Percentiles rank a stretch among this genome's conserved stretches.
phyloP scores from a whole-genome alignment of 352 stramenopile genomes.

The Peronospora destructor region DNA sequence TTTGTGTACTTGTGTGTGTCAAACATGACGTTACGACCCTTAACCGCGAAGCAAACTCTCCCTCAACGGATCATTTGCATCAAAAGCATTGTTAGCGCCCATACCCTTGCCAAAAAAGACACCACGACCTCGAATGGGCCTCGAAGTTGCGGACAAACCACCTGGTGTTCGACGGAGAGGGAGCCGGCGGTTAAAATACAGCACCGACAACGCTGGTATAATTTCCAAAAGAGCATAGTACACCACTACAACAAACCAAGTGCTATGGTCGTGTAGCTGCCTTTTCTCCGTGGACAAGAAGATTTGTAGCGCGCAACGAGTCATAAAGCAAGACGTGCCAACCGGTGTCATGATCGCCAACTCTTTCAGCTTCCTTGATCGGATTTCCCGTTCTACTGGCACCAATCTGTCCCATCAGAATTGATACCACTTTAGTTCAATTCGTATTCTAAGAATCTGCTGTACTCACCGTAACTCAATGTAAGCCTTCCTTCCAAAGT shows the following conservation, averaged over 20 bases:
- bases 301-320: constrained; percentile 61
- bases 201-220: constrained; percentile 59
- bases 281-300: constrained; percentile 58
- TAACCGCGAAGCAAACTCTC: constrained; percentile 45
- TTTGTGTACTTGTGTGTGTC: background rate
- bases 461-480: constrained; percentile 54
- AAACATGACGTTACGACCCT: background rate
- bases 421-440: background rate
- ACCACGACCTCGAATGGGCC: constrained; percentile 33
- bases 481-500: constrained; percentile 76
- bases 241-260: constrained; percentile 73
- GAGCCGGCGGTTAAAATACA: constrained; percentile 82
- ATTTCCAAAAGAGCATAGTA: constrained; percentile 82
- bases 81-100: constrained; percentile 13
- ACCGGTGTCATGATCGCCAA: constrained; percentile 73
- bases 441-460: background rate
- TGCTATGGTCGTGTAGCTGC: constrained; percentile 69
- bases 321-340: constrained; percentile 81
- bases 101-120: constrained; percentile 52
- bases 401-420: constrained; percentile 41
- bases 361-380: constrained; percentile 80
- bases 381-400: constrained; percentile 73
- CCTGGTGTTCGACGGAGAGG: constrained; percentile 35
- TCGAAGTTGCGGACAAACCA: constrained; percentile 27
- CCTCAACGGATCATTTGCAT: constrained; percentile 30